Percentiles rank a stretch among this genome's conserved stretches.
These are phyloP conservation scores for Fonsecaea pedrosoi DNA, from an alignment of 2,329 filamentous ascomycete species.

Conservation along the genomic window DNA sequence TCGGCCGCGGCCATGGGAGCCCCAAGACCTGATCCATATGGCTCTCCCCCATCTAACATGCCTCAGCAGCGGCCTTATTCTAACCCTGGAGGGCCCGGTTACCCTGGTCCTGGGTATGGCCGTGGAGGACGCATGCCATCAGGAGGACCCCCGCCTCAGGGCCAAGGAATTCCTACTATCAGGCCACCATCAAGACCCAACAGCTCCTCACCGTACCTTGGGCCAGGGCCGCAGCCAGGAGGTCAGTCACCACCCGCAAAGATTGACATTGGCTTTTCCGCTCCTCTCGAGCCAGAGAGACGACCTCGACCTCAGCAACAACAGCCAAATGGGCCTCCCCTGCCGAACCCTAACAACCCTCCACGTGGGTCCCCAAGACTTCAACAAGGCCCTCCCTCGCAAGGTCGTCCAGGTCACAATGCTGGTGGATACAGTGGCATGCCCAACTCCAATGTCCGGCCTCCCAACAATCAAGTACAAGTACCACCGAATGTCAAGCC, in stretches of 20 bases:
- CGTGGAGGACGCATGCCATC: conserved; percentile 31
- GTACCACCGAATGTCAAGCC: conserved; percentile 29
- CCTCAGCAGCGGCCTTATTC: conserved; percentile 37
- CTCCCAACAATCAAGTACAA: conserved; percentile 14
- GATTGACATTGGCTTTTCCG: conserved; percentile 57
- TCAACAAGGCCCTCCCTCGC: conserved; percentile 29
- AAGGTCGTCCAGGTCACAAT: conserved; percentile 26
- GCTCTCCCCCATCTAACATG: conserved; percentile 18
- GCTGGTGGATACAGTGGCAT: conserved; percentile 25
- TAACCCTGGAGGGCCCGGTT: conserved; percentile 27
- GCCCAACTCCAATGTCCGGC: conserved; percentile 22
- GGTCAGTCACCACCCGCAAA: conserved; percentile 44
- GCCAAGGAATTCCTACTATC: conserved; percentile 23
- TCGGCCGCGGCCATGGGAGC: conserved; percentile 41
- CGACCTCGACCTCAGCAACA: conserved; percentile 28
- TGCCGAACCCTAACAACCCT: conserved; percentile 40
- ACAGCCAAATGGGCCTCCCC: conserved; percentile 19
- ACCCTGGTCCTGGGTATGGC: conserved; percentile 43
- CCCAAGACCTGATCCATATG: conserved; percentile 37
- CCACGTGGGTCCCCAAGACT: conserved; percentile 47
- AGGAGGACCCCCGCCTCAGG: conserved; percentile 20
- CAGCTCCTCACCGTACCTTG: conserved; percentile 35
- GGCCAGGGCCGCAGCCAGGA: conserved; percentile 18
- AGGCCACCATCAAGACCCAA: conserved; percentile 42
- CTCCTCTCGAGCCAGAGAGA: conserved; percentile 48